phyloP scores from a whole-genome alignment of 805 yeast genomes.

The Candida nanaspora region DNA sequence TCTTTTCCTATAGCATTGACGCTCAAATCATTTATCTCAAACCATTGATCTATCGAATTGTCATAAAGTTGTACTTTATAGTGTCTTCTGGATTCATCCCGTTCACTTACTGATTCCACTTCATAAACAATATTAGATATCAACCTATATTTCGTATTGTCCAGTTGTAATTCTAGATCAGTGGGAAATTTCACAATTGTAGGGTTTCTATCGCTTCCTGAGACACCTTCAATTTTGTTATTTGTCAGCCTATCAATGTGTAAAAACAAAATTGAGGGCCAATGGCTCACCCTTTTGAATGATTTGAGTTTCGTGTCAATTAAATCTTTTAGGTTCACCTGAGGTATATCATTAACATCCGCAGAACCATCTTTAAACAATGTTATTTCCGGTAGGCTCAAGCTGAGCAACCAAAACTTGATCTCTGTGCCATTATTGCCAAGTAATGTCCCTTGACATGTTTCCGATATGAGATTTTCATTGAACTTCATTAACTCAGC shows the following conservation, averaged over 20 bases:
- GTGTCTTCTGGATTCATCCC: slow-evolving; percentile 11
- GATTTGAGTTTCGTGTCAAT: slow-evolving; percentile 30
- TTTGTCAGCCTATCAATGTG: slow-evolving; percentile 49
- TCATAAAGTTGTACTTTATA: slow-evolving; percentile 48
- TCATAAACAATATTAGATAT: slow-evolving; percentile 42
- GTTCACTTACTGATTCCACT: slow-evolving; percentile 6
- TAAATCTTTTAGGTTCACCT: slow-evolving; percentile 37
- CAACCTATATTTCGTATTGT: slow-evolving; percentile 30
- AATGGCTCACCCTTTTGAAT: slow-evolving; percentile 28
- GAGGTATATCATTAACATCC: slow-evolving; percentile 39
- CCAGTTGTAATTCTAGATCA: slow-evolving; percentile 19
- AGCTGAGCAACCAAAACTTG: slow-evolving; percentile 46
- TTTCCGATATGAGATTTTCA: slow-evolving; percentile 22
- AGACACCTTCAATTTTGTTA: slow-evolving; percentile 21
- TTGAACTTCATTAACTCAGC: slow-evolving; percentile 16
- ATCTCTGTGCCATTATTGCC: slow-evolving; percentile 12
- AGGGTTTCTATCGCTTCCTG: slow-evolving; percentile 41
- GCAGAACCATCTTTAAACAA: slow-evolving; percentile 41
- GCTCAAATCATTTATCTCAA: slow-evolving; percentile 46
- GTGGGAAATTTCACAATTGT: slow-evolving; percentile 58
- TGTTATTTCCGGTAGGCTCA: slow-evolving; percentile 56
- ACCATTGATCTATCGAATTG: slow-evolving; percentile 41
- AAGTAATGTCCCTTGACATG: slow-evolving; percentile 48
- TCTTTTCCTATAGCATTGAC: slow-evolving; percentile 45
- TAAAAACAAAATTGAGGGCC: slow-evolving; percentile 50